phyloP scores from a whole-genome alignment of 164 flowering plant genomes.

The Protea cynaroides region DNA sequence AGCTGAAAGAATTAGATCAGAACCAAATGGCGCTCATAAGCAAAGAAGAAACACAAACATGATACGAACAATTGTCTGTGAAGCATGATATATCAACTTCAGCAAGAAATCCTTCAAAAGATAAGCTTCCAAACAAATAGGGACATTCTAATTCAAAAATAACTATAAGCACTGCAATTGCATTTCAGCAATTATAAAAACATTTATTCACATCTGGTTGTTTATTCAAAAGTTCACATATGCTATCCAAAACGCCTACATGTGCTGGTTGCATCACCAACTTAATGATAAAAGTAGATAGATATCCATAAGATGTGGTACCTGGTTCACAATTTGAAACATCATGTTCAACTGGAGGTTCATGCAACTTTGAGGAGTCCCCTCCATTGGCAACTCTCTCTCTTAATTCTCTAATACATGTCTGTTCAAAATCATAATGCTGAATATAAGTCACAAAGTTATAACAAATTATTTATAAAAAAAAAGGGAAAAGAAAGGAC shows the following conservation, averaged over 20 bases:
- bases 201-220: too few relatives aligned
- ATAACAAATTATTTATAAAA: too few relatives aligned
- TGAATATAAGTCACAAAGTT: background rate
- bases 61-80: background rate
- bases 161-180: background rate
- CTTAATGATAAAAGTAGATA: background rate
- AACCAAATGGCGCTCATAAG: conserved; percentile 1
- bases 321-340: conserved; percentile 43
- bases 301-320: conserved; percentile 10
- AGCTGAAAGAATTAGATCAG: conserved; percentile 13
- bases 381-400: conserved; percentile 78
- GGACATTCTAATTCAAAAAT: background rate
- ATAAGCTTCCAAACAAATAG: background rate
- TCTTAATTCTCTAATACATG: conserved; percentile 58
- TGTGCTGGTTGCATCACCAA: background rate
- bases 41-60: background rate
- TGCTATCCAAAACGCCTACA: too few relatives aligned
- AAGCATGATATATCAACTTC: background rate
- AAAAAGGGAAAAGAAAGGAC: too few relatives aligned
- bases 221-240: too few relatives aligned
- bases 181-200: background rate
- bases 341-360: conserved; percentile 33
- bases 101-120: background rate
- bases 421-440: conserved; percentile 24
- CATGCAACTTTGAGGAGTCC: conserved; percentile 74